These are phyloP conservation scores for Cladophialophora yegresii DNA, from an alignment of 2,329 filamentous ascomycete genomes.

Conservation along the genomic window DNA sequence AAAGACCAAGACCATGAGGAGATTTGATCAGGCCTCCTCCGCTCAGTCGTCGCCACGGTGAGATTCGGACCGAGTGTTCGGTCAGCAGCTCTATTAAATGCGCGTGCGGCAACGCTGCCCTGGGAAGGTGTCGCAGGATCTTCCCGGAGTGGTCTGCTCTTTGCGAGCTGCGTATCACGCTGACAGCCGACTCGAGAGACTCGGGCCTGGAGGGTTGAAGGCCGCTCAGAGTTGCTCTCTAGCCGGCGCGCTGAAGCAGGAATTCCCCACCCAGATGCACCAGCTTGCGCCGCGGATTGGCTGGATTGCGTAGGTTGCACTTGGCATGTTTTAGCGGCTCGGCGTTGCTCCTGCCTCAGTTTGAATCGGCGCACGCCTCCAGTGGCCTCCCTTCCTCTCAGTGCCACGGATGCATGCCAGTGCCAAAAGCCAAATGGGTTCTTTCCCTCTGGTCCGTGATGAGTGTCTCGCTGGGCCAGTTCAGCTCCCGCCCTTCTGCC, in stretches of 20 bases:
- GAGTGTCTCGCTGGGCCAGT: constrained; percentile 2
- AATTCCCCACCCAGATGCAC: constrained; percentile 9
- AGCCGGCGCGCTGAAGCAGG: constrained; percentile 5
- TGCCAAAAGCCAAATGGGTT: background rate
- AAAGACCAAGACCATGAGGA: constrained; percentile 22
- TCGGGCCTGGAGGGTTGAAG: constrained; percentile 2
- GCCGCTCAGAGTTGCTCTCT: constrained; percentile 5
- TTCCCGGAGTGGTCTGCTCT: background rate
- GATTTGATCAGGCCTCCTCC: background rate
- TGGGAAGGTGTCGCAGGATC: constrained; percentile 6
- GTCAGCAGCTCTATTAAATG: background rate
- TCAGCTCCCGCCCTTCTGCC: background rate
- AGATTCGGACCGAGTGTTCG: background rate
- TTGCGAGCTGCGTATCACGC: constrained; percentile 21
- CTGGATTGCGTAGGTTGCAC: background rate
- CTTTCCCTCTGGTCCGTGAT: background rate
- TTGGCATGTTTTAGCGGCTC: constrained; percentile 2
- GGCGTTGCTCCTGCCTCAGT: background rate
- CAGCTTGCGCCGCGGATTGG: background rate
- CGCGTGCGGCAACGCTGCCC: background rate
- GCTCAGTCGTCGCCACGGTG: background rate
- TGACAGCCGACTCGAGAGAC: constrained; percentile 11
- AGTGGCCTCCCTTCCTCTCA: background rate
- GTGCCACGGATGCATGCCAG: background rate
- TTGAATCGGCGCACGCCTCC: background rate